phyloP scores from a whole-genome alignment of 2,329 filamentous ascomycete genomes.

The Pseudogymnoascus sp. region DNA sequence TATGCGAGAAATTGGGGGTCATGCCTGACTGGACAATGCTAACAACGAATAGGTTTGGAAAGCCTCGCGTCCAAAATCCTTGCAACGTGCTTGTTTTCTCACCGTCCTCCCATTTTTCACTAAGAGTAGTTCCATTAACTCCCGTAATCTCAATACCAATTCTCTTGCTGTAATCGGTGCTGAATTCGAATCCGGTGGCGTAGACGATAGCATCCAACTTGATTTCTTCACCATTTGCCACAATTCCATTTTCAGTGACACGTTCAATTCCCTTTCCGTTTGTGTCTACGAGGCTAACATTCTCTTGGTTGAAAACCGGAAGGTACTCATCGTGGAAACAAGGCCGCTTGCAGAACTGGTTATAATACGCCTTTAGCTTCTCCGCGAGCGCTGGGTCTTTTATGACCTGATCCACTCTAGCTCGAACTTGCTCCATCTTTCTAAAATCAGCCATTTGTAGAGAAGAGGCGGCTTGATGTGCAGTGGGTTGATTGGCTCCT shows the following conservation, averaged over 20 bases:
- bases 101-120: conserved; percentile 10
- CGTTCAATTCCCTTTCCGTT: conserved; percentile 11
- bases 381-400: conserved; percentile 1
- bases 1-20: conserved; percentile 8
- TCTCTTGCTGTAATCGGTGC: not conserved
- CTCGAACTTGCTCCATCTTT: conserved; percentile 11
- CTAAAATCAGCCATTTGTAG: conserved; percentile 8
- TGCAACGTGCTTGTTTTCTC: conserved; percentile 7
- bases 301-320: conserved; percentile 7
- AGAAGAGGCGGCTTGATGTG: not conserved
- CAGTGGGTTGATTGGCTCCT: not conserved
- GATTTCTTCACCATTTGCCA: not conserved
- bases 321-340: conserved; percentile 13
- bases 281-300: conserved; percentile 12
- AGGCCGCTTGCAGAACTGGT: conserved; percentile 11
- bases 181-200: conserved; percentile 11
- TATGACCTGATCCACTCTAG: conserved; percentile 8
- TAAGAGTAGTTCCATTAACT: conserved; percentile 3
- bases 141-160: conserved; percentile 10
- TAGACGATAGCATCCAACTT: conserved; percentile 10
- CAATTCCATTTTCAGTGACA: conserved; percentile 8
- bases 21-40: not conserved
- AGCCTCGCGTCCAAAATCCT: not conserved
- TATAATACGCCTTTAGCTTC: conserved; percentile 12
- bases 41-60: conserved; percentile 12